Conservation (phyloP, 2,329 filamentous ascomycete genomes). For the Curvularia hawaiiensis region DNA sequence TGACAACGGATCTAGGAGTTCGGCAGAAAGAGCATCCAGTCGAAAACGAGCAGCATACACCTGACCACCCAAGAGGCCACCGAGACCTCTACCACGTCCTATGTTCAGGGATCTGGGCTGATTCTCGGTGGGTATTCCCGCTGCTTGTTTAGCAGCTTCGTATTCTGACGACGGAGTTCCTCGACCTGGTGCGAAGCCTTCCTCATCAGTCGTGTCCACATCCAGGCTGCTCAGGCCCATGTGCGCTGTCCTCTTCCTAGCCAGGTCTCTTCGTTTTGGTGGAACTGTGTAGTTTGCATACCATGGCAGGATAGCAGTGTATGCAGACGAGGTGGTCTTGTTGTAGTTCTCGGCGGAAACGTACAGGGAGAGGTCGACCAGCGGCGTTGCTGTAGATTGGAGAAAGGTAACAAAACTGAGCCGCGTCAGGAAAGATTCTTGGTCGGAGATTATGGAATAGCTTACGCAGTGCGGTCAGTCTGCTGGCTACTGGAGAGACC, state of each 20-base stretch:
- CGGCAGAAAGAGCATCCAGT: constrained; percentile 72
- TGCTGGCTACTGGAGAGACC: constrained; percentile 37
- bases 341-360: constrained; percentile 89
- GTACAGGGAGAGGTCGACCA: constrained; percentile 87
- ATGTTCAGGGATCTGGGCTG: constrained; percentile 52
- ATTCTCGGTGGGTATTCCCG: constrained; percentile 44
- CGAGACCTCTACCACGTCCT: constrained; percentile 63
- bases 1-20: constrained; percentile 72
- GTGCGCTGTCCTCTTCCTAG: constrained; percentile 67
- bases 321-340: constrained; percentile 76
- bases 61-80: constrained; percentile 66
- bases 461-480: constrained; percentile 51
- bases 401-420: constrained; percentile 67
- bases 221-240: constrained; percentile 55
- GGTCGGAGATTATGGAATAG: not conserved
- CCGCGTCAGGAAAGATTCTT: constrained; percentile 1
- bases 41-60: constrained; percentile 76
- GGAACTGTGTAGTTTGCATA: constrained; percentile 88
- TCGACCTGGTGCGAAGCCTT: constrained; percentile 36
- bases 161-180: constrained; percentile 42
- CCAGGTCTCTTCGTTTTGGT: constrained; percentile 70
- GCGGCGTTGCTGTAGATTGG: constrained; percentile 72
- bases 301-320: constrained; percentile 79
- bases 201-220: constrained; percentile 49
- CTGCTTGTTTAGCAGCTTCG: constrained; percentile 45